A percentile compares a stretch with the other conserved stretches of the same genome.
Evolutionary conservation across 306 rosid genomes (phyloP).

Genomic region (Castanea sativa): DNA sequence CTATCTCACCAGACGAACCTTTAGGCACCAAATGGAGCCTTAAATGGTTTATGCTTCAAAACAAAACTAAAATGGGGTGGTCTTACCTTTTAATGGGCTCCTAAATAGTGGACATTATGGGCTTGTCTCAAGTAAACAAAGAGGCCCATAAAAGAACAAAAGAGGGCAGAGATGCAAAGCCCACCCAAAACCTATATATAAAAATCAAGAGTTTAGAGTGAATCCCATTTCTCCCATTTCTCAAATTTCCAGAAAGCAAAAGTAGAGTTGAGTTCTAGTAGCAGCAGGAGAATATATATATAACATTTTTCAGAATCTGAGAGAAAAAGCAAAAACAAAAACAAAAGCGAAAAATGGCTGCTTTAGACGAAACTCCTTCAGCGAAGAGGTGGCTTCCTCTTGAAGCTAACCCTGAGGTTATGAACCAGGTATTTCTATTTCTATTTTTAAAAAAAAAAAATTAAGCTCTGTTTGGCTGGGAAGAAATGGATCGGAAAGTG

Average conservation of each 20-base stretch:
- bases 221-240: background rate
- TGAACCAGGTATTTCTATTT: conserved; percentile 71
- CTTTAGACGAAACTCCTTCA: conserved; percentile 41
- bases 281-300: too few relatives aligned
- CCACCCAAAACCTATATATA: conserved; percentile 34
- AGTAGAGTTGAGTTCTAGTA: too few relatives aligned
- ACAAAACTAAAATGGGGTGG: background rate
- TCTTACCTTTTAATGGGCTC: background rate
- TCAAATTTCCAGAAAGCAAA: background rate
- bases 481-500: background rate
- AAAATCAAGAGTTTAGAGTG: background rate
- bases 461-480: conserved; percentile 11
- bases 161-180: background rate
- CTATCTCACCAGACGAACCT: fast-evolving
- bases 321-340: background rate
- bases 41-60: too few relatives aligned
- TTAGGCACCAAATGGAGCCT: too few relatives aligned
- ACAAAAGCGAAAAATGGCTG: conserved; percentile 44
- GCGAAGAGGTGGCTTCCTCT: conserved; percentile 98
- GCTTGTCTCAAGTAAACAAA: background rate
- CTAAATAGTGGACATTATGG: too few relatives aligned
- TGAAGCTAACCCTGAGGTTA: conserved; percentile 96
- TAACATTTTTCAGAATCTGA: too few relatives aligned
- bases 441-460: background rate
- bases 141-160: background rate